Conservation (phyloP, 495 filamentous ascomycete genomes). For the Cercophora scortea region DNA sequence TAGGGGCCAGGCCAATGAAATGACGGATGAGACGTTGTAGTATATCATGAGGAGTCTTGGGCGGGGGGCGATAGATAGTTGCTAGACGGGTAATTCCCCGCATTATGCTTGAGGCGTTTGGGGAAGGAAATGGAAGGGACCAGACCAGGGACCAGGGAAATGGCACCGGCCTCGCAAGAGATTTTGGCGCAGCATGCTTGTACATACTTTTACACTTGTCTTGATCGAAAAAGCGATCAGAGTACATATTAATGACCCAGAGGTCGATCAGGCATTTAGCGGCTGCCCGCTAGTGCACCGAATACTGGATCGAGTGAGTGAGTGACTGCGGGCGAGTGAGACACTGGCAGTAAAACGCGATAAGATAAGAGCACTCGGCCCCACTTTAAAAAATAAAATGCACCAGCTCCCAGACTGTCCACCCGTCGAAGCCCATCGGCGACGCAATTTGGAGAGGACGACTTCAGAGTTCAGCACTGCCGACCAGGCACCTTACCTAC, state of each 20-base stretch:
- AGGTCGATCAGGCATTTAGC: too few relatives aligned
- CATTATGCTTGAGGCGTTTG: background rate
- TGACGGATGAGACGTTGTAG: background rate
- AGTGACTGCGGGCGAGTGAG: background rate
- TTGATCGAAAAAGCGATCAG: background rate
- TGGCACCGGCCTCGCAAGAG: background rate
- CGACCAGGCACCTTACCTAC: too few relatives aligned
- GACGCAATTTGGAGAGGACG: too few relatives aligned
- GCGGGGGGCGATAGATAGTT: background rate
- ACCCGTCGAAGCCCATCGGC: too few relatives aligned
- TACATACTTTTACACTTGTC: background rate
- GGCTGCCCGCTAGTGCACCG: background rate
- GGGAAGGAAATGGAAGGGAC: background rate
- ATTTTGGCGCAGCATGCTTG: background rate
- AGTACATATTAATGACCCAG: background rate
- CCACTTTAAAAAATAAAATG: background rate
- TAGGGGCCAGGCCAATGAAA: constrained; percentile 1
- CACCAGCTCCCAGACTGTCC: too few relatives aligned
- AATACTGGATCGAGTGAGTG: background rate
- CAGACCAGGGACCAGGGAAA: too few relatives aligned
- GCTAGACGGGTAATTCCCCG: background rate
- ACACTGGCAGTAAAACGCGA: background rate
- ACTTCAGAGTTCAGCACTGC: too few relatives aligned
- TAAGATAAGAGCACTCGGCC: background rate
- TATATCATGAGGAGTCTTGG: background rate